Percentiles rank a stretch among this genome's conserved stretches.
Conservation (phyloP, 345 rosid species). For the Psidium guajava region DNA sequence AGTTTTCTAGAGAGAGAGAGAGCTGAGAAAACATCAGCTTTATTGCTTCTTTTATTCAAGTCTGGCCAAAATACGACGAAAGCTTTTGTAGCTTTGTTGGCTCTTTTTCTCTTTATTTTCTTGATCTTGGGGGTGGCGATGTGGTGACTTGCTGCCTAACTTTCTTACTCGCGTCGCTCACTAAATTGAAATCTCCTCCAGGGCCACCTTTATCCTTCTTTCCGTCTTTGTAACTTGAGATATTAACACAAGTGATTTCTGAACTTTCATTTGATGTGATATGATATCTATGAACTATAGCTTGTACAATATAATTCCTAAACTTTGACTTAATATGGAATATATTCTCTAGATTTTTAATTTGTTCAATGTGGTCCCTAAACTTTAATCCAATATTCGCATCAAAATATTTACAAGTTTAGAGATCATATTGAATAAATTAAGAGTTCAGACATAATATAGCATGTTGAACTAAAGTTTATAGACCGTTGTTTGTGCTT, state of each 20-base stretch:
- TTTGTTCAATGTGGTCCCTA: neutral
- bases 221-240: neutral
- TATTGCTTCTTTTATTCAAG: neutral
- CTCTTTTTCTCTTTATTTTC: neutral
- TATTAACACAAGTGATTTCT: too few species aligned
- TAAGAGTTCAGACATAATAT: neutral
- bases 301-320: too few species aligned
- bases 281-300: too few species aligned
- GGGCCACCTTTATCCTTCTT: neutral
- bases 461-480: neutral
- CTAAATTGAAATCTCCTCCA: neutral
- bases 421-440: neutral
- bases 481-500: neutral
- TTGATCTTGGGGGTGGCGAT: neutral
- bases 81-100: neutral
- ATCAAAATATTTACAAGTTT: neutral
- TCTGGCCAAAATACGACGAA: neutral
- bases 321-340: too few species aligned
- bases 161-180: neutral
- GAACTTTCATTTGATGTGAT: neutral
- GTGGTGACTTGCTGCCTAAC: neutral
- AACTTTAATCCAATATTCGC: neutral
- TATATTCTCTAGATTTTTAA: neutral
- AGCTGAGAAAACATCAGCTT: neutral
- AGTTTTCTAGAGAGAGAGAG: neutral